Base-by-base conservation (phyloP, 768 basidiomycete genomes). In the Boletus huronensis region DNA sequence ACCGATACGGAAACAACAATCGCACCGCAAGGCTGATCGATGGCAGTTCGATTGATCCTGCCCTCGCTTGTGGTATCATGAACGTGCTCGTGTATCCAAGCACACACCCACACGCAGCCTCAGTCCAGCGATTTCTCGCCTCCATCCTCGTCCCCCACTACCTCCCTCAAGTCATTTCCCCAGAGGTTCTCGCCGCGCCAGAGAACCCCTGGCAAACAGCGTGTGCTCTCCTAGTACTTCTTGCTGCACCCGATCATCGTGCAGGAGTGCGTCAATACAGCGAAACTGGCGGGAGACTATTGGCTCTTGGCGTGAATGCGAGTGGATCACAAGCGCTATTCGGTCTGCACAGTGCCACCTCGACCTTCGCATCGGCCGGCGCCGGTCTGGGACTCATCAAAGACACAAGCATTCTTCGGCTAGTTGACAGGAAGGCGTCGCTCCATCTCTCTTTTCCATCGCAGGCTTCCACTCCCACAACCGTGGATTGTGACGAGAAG, bases 221-320 rank as follows among this genome's bases (percentile, higher is more conserved):
- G 10, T 95, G 92, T 65, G 85, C 87, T 3, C 75, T 96, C 2
- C 80, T 98, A 17, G 87, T 94, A 47, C 73, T 96, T 83, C 90
- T n/a, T 78, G 84, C 52, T 80, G 80, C 45, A 19, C 79, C 70
- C 9, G 66, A 75, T 59, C 63, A 69, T 48, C 70, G 74, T 23
- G 49, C 73, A 10, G 67, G 77, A 2, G 82, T 94, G 45, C 75
- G 74, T 48, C 74, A 74, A 4, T 96, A 82, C 58, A 80, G 88
- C 7, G 75, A 82, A 38, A 59, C 71, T 7, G 93, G 93, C 0
- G 93, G 94, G 2, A 73, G 73, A n/a, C 80, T 86, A 58, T 72
- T 94, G 5, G 84, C 82, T 3, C 73, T 93, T 13, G 83, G 85
- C 44, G 80, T 81, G 6, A 81, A 82, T 1, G 77, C 79, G 1